Base-by-base conservation (phyloP, 805 yeast species). In the Ogataea methanolica region DNA sequence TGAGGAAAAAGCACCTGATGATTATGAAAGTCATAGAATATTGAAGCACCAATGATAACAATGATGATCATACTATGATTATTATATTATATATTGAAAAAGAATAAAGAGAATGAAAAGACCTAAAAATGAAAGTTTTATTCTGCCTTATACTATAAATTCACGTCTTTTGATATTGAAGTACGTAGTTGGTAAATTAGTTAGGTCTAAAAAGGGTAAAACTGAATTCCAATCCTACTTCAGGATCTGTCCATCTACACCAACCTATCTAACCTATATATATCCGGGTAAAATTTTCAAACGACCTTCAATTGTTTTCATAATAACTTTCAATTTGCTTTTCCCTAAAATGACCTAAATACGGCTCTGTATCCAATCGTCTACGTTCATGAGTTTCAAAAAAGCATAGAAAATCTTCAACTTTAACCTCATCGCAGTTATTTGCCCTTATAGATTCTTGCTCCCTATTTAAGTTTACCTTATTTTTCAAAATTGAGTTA, bases 401-500 rank as follows among this genome's bases (percentile, higher is more conserved):
- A 37, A 61, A 61, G 14, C 59, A 53, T 37, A 73, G 40, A 48
- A 73, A 72, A 4, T 66, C 66, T 4, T 60, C 65, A 22, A 71
- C 57, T 12, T 60, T 68, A 11, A 72, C 70, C 16, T 52, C 60
- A 47, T 72, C 76, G 47, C 75, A 69, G 22, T 58, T 56, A n/a
- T 52, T 57, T 1, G 74, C 76, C 49, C 70, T 60, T 6, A 58
- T 42, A 1, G 59, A 58, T 50, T 74, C 78, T 22, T 59, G 59
- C 22, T 59, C 62, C 17, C 63, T 68, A 39, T 67, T 67, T 11
- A 44, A 43, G 44, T 74, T 73, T 14, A 54, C 46, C 44, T 53
- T 70, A 19, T 57, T 60, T 41, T 72, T 74, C 31, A 74, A 54
- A 17, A 72, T 72, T 5, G 78, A 66, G 50, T 57, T 66, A 2